These are phyloP conservation scores for Ascocoryne sarcoides DNA, from an alignment of 2,329 filamentous ascomycete species.

Conservation along the genomic window DNA sequence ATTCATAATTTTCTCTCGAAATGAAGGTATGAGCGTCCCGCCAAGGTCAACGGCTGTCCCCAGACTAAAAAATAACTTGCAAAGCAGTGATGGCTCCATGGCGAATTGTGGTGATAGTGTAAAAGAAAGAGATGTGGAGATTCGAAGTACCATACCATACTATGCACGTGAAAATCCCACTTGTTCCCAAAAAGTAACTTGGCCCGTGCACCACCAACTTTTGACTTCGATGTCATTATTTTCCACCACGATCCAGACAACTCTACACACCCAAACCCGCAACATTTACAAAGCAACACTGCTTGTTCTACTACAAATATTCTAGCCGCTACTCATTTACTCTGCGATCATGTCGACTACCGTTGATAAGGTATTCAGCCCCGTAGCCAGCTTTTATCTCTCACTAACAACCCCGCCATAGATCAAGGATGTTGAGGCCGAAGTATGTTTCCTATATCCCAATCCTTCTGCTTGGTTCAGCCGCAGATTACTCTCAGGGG, in stretches of 20 bases:
- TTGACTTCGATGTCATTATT: neutral
- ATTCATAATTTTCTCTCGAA: slow-evolving; percentile 24
- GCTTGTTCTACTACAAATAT: no score
- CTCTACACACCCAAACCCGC: neutral
- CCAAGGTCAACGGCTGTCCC: slow-evolving; percentile 20
- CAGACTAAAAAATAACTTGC: slow-evolving; percentile 23
- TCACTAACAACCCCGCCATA: slow-evolving; percentile 33
- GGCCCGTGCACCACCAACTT: neutral
- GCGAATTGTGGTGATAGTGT: neutral
- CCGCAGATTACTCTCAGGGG: no score
- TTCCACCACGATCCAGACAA: neutral
- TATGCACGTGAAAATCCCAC: no score
- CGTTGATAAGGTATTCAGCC: slow-evolving; percentile 72
- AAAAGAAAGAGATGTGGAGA: no score
- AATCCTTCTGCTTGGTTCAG: no score
- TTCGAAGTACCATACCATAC: no score
- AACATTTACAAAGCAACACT: slow-evolving; percentile 2
- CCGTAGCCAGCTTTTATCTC: neutral
- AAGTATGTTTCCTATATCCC: no score
- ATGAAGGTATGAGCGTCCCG: slow-evolving; percentile 22
- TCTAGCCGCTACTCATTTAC: neutral
- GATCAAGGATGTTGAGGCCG: slow-evolving; percentile 93
- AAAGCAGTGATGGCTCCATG: slow-evolving; percentile 23
- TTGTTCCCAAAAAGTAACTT: no score
- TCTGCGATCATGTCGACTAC: slow-evolving; percentile 76